Base-by-base conservation (phyloP, 208 protist genomes). In the Trypanosoma lewisi region DNA sequence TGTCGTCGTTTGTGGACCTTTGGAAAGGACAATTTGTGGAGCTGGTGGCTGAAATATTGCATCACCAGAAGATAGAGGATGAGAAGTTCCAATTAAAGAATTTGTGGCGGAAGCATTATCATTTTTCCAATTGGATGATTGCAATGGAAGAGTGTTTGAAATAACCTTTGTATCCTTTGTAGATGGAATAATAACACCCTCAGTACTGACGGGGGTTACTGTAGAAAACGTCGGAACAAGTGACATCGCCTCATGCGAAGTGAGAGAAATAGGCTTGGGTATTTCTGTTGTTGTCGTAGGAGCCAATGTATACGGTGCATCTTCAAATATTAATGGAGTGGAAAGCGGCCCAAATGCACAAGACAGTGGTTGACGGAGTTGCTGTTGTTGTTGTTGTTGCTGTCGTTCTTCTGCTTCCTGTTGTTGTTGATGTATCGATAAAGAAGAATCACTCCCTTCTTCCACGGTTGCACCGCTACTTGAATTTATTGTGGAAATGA, bases 171-270 rank as follows among this genome's bases (percentile, higher is more conserved):
- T 55, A 12, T 65, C 58, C n/a, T 55, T 72, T 27, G 27, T 17
- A 36, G 67, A 66, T n/a, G 67, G 51, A 52, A 72, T 41, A 66
- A 72, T 72, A 25, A 61, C 58, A 55, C 51, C 47, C 3, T 41
- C 50, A 34, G 3, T 28, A 34, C 7, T 34, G 27, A 50, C 28
- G 33, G 47, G 31, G 8, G 0, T 41, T n/a, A 31, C 27, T 17
- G 11, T 51, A 9, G 19, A 21, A 36, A 63, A 36, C 37, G 67
- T 17, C 0, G 57, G 30, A 2, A 42, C 67, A 53, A 66, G 58
- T 37, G 67, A 49, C 6, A 42, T 48, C 30, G 67, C 67, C 25
- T 61, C 50, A 31, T 42, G 31, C 16, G 67, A 72, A 25, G 67
- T 72, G 1, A 72, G 50, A 14, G 51, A 65, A 57, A 72, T 65